These are phyloP conservation scores for Acanthamoeba healyi DNA, from an alignment of 208 protist species.

Conservation along the genomic window DNA sequence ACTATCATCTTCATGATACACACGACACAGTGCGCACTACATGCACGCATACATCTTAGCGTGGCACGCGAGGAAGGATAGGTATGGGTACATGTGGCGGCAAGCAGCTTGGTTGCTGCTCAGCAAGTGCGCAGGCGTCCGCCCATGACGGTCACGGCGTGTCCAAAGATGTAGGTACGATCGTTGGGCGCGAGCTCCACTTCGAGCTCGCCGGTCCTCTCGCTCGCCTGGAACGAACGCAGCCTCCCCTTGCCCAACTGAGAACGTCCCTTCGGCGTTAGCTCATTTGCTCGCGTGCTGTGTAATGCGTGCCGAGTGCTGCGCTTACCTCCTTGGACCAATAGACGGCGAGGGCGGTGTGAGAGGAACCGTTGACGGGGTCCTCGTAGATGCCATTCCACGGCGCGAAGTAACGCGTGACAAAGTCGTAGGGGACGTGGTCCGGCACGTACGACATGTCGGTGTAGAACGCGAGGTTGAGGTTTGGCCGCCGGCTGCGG, in stretches of 20 bases:
- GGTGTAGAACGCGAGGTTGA: background rate
- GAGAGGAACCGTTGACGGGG: constrained; percentile 65
- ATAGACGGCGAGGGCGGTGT: constrained; percentile 22
- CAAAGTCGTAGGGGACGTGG: constrained; percentile 48
- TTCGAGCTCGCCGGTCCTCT: background rate
- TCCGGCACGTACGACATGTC: background rate
- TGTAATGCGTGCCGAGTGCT: background rate
- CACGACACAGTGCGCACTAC: no score
- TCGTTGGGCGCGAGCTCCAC: background rate
- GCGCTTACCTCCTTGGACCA: constrained; percentile 27
- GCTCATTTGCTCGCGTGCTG: background rate
- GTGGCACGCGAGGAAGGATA: no score
- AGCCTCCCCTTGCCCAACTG: background rate
- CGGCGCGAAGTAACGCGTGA: constrained; percentile 68
- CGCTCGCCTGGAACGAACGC: constrained; percentile 12
- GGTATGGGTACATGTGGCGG: no score
- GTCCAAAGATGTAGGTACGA: background rate
- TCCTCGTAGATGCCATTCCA: constrained; percentile 77
- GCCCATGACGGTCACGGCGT: constrained; percentile 29
- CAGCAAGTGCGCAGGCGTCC: background rate
- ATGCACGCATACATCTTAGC: no score
- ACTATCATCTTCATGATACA: no score
- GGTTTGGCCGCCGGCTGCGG: background rate
- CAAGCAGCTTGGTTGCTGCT: no score
- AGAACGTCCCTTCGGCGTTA: background rate